These are phyloP conservation scores for Stramenopiles sp. DNA, from an alignment of 352 stramenopile genomes.

Conservation along the genomic window DNA sequence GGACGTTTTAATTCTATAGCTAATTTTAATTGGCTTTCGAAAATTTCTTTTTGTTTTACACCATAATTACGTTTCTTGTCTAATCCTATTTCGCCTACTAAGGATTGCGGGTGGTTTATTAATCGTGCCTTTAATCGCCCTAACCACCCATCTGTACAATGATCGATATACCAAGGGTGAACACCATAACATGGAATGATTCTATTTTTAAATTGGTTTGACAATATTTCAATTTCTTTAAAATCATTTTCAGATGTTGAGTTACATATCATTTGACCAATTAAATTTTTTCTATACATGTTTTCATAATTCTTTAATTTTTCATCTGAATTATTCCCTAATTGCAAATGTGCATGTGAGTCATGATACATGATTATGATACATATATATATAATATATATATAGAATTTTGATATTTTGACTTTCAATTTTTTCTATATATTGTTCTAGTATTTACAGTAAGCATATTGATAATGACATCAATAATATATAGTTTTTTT, in stretches of 20 bases:
- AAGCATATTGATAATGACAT: no score
- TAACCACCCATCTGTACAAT: background rate
- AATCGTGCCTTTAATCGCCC: background rate
- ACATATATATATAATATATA: no score
- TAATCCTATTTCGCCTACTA: background rate
- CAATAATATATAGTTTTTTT: no score
- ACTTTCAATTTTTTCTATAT: no score
- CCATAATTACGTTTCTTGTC: background rate
- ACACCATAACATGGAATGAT: background rate
- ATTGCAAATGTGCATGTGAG: no score
- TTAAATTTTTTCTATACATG: no score
- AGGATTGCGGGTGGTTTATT: background rate
- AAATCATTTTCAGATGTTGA: background rate
- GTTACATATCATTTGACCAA: no score
- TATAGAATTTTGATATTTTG: no score
- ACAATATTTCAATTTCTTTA: background rate
- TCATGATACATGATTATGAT: no score
- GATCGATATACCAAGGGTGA: background rate
- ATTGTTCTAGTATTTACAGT: no score
- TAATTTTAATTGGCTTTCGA: background rate
- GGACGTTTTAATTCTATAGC: background rate
- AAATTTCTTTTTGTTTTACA: slow-evolving; percentile 1
- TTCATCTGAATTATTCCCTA: no score
- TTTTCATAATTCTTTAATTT: no score
- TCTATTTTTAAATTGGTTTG: background rate